These are phyloP conservation scores for Coriolopsis trogii DNA, from an alignment of 1,284 basidiomycete genomes.

Conservation along the genomic window DNA sequence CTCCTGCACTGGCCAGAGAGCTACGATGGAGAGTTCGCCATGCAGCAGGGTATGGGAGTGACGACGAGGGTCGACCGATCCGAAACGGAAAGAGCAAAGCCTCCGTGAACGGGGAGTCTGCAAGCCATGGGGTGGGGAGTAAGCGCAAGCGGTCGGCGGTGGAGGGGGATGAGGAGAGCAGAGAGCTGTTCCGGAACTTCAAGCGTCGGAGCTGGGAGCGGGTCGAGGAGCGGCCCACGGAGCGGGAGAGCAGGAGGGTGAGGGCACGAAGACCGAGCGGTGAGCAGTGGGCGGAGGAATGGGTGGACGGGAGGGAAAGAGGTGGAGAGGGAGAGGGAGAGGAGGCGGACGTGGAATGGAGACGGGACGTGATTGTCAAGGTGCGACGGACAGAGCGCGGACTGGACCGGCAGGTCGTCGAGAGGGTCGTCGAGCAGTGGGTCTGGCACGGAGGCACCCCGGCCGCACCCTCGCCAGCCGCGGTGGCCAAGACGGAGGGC, in stretches of 20 bases:
- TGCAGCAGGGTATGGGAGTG: conserved; percentile 67
- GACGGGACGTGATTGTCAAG: conserved; percentile 56
- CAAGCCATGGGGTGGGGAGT: conserved; percentile 32
- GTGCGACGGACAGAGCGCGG: conserved; percentile 58
- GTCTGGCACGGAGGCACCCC: conserved; percentile 42
- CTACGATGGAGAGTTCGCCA: conserved; percentile 77
- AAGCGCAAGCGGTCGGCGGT: conserved; percentile 61
- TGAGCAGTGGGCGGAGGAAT: conserved; percentile 40
- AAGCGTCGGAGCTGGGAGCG: conserved; percentile 67
- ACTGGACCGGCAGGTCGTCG: conserved; percentile 70
- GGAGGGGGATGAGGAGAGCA: conserved; percentile 33
- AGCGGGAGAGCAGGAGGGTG: conserved; percentile 40
- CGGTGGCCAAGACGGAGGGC: conserved; percentile 10
- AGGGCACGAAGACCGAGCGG: conserved; percentile 39
- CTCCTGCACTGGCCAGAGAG: conserved; percentile 77
- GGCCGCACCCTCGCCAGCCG: background rate
- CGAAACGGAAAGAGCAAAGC: conserved; percentile 29
- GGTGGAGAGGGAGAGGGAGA: conserved; percentile 40
- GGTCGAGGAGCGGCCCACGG: conserved; percentile 44
- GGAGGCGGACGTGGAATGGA: conserved; percentile 49
- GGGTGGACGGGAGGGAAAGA: conserved; percentile 37
- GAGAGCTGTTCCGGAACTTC: conserved; percentile 61
- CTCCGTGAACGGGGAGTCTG: conserved; percentile 16
- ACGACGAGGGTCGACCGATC: conserved; percentile 57
- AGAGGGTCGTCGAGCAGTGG: conserved; percentile 70